Percentiles rank a stretch among this genome's conserved stretches.
Conservation (phyloP, 2,329 filamentous ascomycete genomes). For the Falciphora oryzae region DNA sequence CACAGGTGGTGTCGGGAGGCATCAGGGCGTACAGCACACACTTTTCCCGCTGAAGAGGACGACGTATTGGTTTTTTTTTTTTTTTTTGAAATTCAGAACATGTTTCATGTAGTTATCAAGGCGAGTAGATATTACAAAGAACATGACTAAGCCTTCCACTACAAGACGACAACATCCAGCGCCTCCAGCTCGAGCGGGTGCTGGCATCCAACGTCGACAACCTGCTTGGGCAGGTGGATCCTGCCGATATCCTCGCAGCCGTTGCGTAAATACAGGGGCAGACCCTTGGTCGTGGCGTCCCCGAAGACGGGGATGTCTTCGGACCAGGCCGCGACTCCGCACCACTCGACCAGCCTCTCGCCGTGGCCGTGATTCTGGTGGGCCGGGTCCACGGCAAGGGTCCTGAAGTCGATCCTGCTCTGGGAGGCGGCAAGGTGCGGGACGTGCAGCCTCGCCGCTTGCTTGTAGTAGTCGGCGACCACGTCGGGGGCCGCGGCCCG, state of each 20-base stretch:
- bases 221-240: constrained; percentile 3
- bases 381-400: constrained; percentile 4
- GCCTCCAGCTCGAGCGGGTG: too few species aligned
- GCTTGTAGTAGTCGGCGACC: background rate
- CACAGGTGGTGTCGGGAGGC: too few species aligned
- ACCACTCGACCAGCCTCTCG: constrained; percentile 3
- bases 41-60: too few species aligned
- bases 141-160: too few species aligned
- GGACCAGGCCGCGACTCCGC: too few species aligned
- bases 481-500: background rate
- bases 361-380: background rate
- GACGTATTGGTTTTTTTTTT: too few species aligned
- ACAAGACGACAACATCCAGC: too few species aligned
- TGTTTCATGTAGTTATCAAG: too few species aligned
- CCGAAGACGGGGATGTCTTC: constrained; percentile 1
- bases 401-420: constrained; percentile 3
- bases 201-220: background rate
- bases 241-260: constrained; percentile 2
- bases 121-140: too few species aligned
- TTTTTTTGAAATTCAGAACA: too few species aligned
- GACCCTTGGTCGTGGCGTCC: background rate
- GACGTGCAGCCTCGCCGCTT: constrained; percentile 1
- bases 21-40: too few species aligned
- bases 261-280: constrained; percentile 4
- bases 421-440: background rate